Conservation (phyloP, 495 filamentous ascomycete species). For the Tetracladium marchalianum region DNA sequence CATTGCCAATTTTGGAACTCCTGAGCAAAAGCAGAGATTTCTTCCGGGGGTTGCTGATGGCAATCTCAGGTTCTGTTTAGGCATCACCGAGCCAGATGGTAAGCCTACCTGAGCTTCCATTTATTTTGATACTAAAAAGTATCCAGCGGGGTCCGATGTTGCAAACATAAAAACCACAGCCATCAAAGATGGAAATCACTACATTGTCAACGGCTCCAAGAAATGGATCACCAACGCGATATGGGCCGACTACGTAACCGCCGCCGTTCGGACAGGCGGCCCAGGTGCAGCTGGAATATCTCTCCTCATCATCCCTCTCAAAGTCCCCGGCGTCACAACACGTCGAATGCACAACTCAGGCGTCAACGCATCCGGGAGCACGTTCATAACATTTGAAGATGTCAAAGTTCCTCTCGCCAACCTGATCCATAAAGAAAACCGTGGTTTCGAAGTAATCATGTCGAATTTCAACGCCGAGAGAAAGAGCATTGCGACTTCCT, state of each 20-base stretch:
- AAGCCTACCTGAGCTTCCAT: background rate
- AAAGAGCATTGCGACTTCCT: conserved; percentile 30
- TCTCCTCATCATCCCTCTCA: conserved; percentile 40
- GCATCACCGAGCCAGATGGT: conserved; percentile 45
- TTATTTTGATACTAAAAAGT: background rate
- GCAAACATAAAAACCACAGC: conserved; percentile 43
- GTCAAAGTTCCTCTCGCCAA: conserved; percentile 34
- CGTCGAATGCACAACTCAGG: conserved; percentile 25
- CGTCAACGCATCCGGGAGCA: conserved; percentile 26
- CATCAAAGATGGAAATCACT: conserved; percentile 31
- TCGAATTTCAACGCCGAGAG: conserved; percentile 42
- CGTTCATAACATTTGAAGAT: conserved; percentile 38
- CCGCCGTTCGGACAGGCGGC: conserved; percentile 44
- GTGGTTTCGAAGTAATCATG: conserved; percentile 40
- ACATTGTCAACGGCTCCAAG: conserved; percentile 45
- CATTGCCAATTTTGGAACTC: conserved; percentile 39
- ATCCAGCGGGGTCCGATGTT: conserved; percentile 39
- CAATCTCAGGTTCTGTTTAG: conserved; percentile 40
- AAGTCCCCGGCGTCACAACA: conserved; percentile 29
- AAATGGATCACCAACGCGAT: conserved; percentile 50
- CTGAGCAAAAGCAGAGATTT: conserved; percentile 36
- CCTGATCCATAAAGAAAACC: conserved; percentile 35
- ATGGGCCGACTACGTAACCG: conserved; percentile 44
- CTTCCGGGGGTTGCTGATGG: conserved; percentile 39
- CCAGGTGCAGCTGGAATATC: conserved; percentile 37